phyloP scores from a whole-genome alignment of 768 basidiomycete genomes.

The Tricholoma flavovirens region DNA sequence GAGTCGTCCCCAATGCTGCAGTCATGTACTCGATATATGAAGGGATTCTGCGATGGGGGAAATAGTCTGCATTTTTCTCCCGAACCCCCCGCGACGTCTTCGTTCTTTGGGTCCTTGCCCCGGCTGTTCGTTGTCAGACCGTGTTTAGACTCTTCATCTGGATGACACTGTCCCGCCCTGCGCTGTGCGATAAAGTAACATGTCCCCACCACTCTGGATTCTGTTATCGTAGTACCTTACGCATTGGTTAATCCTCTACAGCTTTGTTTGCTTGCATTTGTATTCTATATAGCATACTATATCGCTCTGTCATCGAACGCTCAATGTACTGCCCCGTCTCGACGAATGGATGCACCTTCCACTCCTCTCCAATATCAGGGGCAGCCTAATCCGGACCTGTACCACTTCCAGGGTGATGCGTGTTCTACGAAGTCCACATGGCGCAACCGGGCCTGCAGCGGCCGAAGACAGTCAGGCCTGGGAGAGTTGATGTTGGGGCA shows the following conservation, averaged over 20 bases:
- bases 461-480: no score
- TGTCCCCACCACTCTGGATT: not conserved
- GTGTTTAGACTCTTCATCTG: not conserved
- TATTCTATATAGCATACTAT: not conserved
- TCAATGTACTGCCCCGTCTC: no score
- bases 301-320: not conserved
- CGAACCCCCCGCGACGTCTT: not conserved
- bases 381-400: no score
- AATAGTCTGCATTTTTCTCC: not conserved
- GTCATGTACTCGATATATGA: constrained; percentile 98
- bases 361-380: no score
- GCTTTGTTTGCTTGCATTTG: not conserved
- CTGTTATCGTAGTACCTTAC: not conserved
- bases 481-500: not conserved
- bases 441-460: no score
- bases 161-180: not conserved
- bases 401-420: no score
- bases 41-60: constrained; percentile 61
- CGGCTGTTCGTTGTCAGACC: not conserved
- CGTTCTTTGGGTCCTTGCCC: not conserved
- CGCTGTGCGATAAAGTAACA: not conserved
- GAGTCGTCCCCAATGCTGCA: constrained; percentile 94
- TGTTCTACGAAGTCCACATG: no score
- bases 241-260: not conserved
- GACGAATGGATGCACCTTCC: no score